Percentiles rank a stretch among this genome's conserved stretches.
Conservation (phyloP, 2,329 filamentous ascomycete genomes). For the Catunica adiposa region DNA sequence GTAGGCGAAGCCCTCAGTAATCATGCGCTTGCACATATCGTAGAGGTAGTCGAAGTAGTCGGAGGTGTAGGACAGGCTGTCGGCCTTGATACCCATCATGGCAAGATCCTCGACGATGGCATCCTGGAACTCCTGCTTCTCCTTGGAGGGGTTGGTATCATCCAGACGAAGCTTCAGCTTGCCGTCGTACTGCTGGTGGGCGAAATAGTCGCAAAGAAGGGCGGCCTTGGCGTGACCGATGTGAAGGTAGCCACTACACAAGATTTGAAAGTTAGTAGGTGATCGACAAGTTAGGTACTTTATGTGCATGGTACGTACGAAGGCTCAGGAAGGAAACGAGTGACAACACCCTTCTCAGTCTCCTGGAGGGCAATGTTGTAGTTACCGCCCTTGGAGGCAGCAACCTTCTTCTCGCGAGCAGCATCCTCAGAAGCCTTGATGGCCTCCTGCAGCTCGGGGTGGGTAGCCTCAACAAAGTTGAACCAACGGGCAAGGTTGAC, state of each 20-base stretch:
- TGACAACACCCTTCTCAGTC: conserved; percentile 76
- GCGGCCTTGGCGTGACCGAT: conserved; percentile 93
- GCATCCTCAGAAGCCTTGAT: conserved; percentile 53
- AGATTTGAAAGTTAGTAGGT: not conserved
- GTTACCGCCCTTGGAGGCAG: conserved; percentile 60
- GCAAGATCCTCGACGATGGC: conserved; percentile 81
- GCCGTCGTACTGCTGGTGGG: conserved; percentile 81
- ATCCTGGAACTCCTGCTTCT: conserved; percentile 93
- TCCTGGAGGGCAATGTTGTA: conserved; percentile 80
- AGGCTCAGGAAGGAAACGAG: conserved; percentile 84
- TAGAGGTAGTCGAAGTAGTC: conserved; percentile 93
- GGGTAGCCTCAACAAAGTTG: conserved; percentile 62
- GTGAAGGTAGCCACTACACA: conserved; percentile 58
- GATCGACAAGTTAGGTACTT: not conserved
- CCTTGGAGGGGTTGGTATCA: conserved; percentile 93
- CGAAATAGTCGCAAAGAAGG: conserved; percentile 90
- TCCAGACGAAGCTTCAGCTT: conserved; percentile 86
- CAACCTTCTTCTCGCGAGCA: conserved; percentile 51
- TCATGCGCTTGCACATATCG: conserved; percentile 66
- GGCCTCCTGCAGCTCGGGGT: conserved; percentile 57
- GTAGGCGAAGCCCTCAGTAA: conserved; percentile 77
- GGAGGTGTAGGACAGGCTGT: conserved; percentile 74
- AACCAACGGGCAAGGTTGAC: conserved; percentile 77
- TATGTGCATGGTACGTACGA: conserved; percentile 37
- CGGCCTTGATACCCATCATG: conserved; percentile 81